Conservation (phyloP, 2,329 filamentous ascomycete genomes). For the Diplodia mutila region DNA sequence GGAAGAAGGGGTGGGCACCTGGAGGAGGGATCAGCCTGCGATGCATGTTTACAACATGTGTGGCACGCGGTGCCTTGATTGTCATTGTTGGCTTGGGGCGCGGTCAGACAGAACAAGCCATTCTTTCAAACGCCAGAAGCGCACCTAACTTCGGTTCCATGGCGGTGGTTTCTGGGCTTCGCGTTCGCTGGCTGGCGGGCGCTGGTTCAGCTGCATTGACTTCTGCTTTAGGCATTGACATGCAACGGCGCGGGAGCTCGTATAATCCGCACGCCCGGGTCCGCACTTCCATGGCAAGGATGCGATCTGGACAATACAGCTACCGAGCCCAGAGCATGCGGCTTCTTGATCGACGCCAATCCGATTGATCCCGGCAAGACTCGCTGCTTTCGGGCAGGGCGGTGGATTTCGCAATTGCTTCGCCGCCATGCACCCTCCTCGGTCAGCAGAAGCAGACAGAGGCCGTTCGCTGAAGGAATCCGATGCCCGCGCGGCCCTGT, state of each 20-base stretch:
- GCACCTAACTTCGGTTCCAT: conserved; percentile 14
- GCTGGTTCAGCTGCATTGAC: conserved; percentile 6
- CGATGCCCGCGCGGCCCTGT: conserved; percentile 5
- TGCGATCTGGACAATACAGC: not conserved
- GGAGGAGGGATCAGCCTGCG: not conserved
- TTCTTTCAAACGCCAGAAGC: not conserved
- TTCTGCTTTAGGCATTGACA: conserved; percentile 25
- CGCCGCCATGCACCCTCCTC: not conserved
- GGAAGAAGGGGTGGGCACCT: no score
- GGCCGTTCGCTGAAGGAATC: conserved; percentile 7
- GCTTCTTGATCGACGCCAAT: not conserved
- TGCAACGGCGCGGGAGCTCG: conserved; percentile 25
- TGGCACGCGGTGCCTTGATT: not conserved
- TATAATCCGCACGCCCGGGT: conserved; percentile 22
- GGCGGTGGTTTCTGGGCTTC: conserved; percentile 5
- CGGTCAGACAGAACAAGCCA: not conserved
- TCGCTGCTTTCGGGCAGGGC: conserved; percentile 7
- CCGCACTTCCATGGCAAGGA: not conserved
- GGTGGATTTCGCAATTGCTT: not conserved
- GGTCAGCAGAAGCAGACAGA: conserved; percentile 4
- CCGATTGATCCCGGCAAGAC: conserved; percentile 5
- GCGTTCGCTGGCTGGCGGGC: not conserved
- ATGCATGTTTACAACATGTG: conserved; percentile 13
- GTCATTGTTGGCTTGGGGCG: not conserved
- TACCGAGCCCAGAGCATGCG: not conserved